phyloP scores from a whole-genome alignment of 257 asterid species.

The Penstemon eatonii region DNA sequence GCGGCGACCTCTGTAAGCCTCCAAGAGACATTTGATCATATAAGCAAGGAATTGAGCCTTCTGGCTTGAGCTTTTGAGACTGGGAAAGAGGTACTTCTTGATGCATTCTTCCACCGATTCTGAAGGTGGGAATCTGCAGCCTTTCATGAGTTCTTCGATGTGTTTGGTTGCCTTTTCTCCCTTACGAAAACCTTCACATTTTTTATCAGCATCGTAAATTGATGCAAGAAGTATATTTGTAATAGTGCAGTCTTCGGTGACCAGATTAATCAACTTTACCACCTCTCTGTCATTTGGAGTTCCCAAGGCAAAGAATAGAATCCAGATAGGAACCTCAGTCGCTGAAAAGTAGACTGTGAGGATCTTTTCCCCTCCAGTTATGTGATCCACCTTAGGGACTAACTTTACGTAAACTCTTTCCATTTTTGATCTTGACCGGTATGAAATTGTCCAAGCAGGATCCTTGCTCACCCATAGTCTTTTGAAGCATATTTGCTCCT shows the following conservation, averaged over 20 bases:
- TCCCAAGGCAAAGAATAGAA: constrained; percentile 82
- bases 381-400: constrained; percentile 51
- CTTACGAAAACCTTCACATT: constrained; percentile 59
- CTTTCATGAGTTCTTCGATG: constrained; percentile 47
- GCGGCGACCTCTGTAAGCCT: constrained; percentile 67
- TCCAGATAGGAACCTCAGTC: constrained; percentile 78
- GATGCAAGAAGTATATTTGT: constrained; percentile 65
- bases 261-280: constrained; percentile 61
- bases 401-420: constrained; percentile 65
- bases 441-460: constrained; percentile 67
- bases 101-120: constrained; percentile 77
- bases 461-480: constrained; percentile 73
- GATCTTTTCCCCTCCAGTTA: constrained; percentile 57
- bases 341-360: constrained; percentile 62
- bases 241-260: constrained; percentile 44
- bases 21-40: constrained; percentile 85
- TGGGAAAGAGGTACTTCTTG: constrained; percentile 58
- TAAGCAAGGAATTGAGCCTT: constrained; percentile 83
- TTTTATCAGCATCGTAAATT: constrained; percentile 69
- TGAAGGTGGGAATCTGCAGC: constrained; percentile 62
- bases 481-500: constrained; percentile 78
- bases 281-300: constrained; percentile 67
- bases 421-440: constrained; percentile 55
- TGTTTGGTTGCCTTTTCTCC: constrained; percentile 43
- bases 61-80: constrained; percentile 51